Evolutionary conservation across 345 rosid genomes (phyloP).

Genomic region (Citrus medica): DNA sequence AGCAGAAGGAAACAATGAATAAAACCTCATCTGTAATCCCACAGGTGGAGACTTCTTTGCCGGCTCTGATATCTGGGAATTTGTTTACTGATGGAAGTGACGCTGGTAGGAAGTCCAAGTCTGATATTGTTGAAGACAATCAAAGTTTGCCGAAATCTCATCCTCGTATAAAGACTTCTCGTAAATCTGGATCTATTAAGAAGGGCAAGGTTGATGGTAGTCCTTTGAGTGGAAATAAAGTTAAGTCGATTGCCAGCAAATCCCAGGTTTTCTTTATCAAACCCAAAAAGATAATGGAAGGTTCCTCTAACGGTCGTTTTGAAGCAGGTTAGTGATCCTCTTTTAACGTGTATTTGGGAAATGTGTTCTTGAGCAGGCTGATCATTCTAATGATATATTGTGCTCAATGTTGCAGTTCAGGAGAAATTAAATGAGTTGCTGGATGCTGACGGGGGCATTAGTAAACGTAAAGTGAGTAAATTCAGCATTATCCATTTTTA

Average conservation of each 20-base stretch:
- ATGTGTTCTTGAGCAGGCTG: neutral
- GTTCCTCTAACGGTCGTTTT: conserved; percentile 63
- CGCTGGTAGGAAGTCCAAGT: conserved; percentile 40
- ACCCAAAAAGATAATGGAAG: conserved; percentile 57
- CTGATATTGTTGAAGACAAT: conserved; percentile 39
- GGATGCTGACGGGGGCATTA: conserved; percentile 89
- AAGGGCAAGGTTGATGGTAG: conserved; percentile 43
- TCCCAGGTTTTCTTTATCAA: conserved; percentile 46
- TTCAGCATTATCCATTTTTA: conserved; percentile 1
- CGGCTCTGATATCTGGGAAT: conserved; percentile 29
- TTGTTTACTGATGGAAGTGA: conserved; percentile 33
- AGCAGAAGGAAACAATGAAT: conserved; percentile 33
- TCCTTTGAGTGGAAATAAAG: conserved; percentile 45
- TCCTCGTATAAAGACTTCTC: conserved; percentile 56
- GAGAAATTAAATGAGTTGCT: conserved; percentile 94
- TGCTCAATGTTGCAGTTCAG: conserved; percentile 61
- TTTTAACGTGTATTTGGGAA: neutral
- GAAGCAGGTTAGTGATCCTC: conserved; percentile 63
- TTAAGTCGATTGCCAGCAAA: conserved; percentile 47
- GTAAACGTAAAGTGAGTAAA: conserved; percentile 77
- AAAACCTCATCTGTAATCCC: conserved; percentile 14
- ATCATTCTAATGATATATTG: conserved; percentile 1
- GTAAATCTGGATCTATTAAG: conserved; percentile 45
- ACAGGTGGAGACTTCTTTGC: conserved; percentile 23
- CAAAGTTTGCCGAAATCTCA: conserved; percentile 47